Evolutionary conservation across 139 green algal genomes (phyloP), one percentile per base, ranked within the genome.

Genomic region (Coccomyxa sp.): DNA sequence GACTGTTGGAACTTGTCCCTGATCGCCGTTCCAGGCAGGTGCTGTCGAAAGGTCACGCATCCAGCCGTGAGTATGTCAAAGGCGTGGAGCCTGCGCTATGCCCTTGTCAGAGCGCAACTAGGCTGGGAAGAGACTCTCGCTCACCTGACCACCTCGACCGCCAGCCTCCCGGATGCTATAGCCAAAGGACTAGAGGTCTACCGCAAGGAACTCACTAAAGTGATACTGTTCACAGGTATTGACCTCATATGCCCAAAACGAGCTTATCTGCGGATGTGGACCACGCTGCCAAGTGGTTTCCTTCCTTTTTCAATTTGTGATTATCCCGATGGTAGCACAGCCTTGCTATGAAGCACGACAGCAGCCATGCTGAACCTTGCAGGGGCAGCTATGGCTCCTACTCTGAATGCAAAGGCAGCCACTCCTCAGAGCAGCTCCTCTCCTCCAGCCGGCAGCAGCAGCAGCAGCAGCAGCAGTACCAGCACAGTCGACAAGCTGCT

Each of bases 301-400:
- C n/a, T n/a, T n/a, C n/a, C n/a, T n/a, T n/a, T n/a, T n/a, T 31
- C 18, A 6, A 7, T 64, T 18, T 7, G 50, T 64, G 3, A 10
- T 64, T 64, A 22, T 64, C 22, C 50, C n/a, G n/a, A n/a, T n/a
- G n/a, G n/a, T n/a, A 64, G 50, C 50, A 64, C 5, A 64, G 22
- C 2, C 50, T 7, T 64, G 22, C 50, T 22, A 12, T 64, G 18
- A 1, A 64, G 27, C 5, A 22, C 50, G n/a, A 18, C 50, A 64
- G 50, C 50, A 64, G 22, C 3, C 18, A 64, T 2, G 50, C 50
- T 64, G 4, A 6, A 6, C 50, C 22, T 80, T 31, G 64, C 75
- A 10, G 82, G 88, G 1, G 55, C 78, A 0, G 82, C 86, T 8
- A 94, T 93, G 90, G 82, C 79, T 18, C 90, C 91, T 29, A 90